Percentiles rank a stretch among this genome's conserved stretches.
Evolutionary conservation across 768 basidiomycete species (phyloP).

Genomic region (Sporobolomyces phaffii): DNA sequence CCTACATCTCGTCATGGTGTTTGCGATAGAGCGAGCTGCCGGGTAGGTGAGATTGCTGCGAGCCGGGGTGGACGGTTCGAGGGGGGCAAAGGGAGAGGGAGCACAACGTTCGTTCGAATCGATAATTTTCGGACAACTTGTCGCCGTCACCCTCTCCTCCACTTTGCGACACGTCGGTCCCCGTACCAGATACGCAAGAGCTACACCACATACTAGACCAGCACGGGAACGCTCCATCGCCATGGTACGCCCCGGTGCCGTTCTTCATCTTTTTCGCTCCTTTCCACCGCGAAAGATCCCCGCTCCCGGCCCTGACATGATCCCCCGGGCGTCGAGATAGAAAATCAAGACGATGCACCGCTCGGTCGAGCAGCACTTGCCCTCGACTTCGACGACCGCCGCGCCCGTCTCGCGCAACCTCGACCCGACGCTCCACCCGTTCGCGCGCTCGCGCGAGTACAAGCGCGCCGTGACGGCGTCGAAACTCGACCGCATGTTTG

Average conservation of each 20-base stretch:
- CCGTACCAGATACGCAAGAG: too few relatives aligned
- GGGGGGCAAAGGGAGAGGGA: too few relatives aligned
- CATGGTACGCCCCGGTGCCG: conserved; percentile 17
- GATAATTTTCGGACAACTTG: too few relatives aligned
- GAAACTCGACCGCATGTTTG: conserved; percentile 94
- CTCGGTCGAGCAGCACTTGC: conserved; percentile 50
- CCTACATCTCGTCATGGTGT: conserved; percentile 15
- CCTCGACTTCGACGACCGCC: conserved; percentile 69
- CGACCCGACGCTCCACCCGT: conserved; percentile 91
- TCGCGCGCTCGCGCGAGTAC: conserved; percentile 84
- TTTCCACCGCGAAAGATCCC: background rate
- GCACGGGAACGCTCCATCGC: too few relatives aligned
- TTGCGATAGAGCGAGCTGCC: too few relatives aligned
- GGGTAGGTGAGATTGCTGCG: too few relatives aligned
- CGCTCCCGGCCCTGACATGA: background rate
- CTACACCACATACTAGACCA: too few relatives aligned
- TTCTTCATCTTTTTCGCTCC: background rate
- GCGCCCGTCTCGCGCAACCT: conserved; percentile 86
- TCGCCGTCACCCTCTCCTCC: too few relatives aligned
- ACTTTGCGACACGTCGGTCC: too few relatives aligned
- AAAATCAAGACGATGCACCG: conserved; percentile 43
- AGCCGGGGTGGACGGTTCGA: too few relatives aligned
- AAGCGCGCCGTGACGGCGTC: conserved; percentile 88
- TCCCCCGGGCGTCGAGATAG: too few relatives aligned
- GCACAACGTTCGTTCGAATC: too few relatives aligned